Percentiles rank a stretch among this genome's conserved stretches.
Evolutionary conservation across 2,329 filamentous ascomycete genomes (phyloP).

Genomic region (Talaromyces sp.): DNA sequence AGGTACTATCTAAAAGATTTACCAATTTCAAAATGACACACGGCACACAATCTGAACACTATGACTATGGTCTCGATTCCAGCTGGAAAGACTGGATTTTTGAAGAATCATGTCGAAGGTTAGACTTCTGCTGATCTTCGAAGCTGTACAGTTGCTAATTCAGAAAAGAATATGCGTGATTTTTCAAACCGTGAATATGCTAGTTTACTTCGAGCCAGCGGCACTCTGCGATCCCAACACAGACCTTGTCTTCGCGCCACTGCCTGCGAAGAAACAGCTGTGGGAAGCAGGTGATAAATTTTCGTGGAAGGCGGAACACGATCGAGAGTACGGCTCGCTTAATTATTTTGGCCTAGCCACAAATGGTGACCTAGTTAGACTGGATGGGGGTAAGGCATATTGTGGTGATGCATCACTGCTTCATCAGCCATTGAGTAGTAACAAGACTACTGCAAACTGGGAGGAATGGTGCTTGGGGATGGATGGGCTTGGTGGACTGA

Average conservation of each 20-base stretch:
- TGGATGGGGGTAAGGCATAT: background rate
- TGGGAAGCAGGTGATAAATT: conserved; percentile 40
- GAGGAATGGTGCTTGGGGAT: conserved; percentile 45
- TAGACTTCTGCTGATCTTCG: background rate
- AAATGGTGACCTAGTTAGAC: conserved; percentile 4
- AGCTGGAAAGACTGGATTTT: conserved; percentile 41
- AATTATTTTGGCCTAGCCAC: background rate
- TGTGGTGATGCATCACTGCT: background rate
- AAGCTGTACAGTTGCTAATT: background rate
- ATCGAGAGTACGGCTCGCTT: conserved; percentile 14
- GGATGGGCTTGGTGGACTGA: conserved; percentile 42
- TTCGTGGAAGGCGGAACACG: conserved; percentile 32
- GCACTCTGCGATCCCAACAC: conserved; percentile 30
- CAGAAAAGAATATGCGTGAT: conserved; percentile 35
- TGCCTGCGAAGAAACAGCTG: conserved; percentile 39
- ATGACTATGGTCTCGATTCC: conserved; percentile 17
- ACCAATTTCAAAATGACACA: background rate
- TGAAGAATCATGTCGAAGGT: conserved; percentile 31
- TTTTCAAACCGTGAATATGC: conserved; percentile 39
- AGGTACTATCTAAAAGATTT: conserved; percentile 1
- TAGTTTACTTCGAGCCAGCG: conserved; percentile 41
- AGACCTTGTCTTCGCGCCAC: conserved; percentile 38
- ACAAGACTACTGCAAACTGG: conserved; percentile 29
- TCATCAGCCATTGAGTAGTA: background rate
- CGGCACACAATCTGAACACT: background rate